Percentiles rank a stretch among this genome's conserved stretches.
These are phyloP conservation scores for Globisporangium paddicum DNA, from an alignment of 352 stramenopile genomes.

Conservation along the genomic window DNA sequence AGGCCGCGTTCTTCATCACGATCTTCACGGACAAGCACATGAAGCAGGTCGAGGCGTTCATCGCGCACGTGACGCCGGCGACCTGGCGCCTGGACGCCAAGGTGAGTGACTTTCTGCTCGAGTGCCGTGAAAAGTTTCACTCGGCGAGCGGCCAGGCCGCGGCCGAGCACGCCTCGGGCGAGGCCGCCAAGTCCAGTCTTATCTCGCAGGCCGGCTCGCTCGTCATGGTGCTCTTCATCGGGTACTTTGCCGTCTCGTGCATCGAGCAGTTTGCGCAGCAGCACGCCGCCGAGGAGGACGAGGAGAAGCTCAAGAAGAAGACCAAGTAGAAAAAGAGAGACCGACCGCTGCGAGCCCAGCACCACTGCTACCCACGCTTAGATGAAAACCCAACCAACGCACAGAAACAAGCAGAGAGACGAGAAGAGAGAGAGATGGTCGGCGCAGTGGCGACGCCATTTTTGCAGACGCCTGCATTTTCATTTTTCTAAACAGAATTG, in stretches of 20 bases:
- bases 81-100: constrained; percentile 72
- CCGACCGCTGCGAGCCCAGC: not conserved
- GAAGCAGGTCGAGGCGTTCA: constrained; percentile 81
- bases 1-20: constrained; percentile 89
- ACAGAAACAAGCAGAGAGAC: not conserved
- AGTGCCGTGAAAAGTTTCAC: constrained; percentile 86
- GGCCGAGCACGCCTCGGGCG: constrained; percentile 48
- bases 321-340: constrained; percentile 6
- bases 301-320: constrained; percentile 81
- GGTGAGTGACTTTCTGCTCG: constrained; percentile 83
- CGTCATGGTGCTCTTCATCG: constrained; percentile 87
- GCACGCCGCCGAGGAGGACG: constrained; percentile 83
- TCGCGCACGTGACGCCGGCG: constrained; percentile 66
- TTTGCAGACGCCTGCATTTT: not conserved
- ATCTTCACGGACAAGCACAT: constrained; percentile 87
- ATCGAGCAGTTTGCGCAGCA: constrained; percentile 90
- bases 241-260: constrained; percentile 88
- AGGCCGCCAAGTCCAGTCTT: constrained; percentile 43
- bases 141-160: constrained; percentile 54
- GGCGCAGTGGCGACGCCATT: not conserved
- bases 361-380: constrained; percentile 1
- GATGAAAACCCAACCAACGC: not conserved
- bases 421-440: constrained; percentile 2
- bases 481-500: not conserved
- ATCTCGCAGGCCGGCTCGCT: constrained; percentile 77